phyloP scores from a whole-genome alignment of 1,284 basidiomycete species.

The Testicularia cyperi region DNA sequence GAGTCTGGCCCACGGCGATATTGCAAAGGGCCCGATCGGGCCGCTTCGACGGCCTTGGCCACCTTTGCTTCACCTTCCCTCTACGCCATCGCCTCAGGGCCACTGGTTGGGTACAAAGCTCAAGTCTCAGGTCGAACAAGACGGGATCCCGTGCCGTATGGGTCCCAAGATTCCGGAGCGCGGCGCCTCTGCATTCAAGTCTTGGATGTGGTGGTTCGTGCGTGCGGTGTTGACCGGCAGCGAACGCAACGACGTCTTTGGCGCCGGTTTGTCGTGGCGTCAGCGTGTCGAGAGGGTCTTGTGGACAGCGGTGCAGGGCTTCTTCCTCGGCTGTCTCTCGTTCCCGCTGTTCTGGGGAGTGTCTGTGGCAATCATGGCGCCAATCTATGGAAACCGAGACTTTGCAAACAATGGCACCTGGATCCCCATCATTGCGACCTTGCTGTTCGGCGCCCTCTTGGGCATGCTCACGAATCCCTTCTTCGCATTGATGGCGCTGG shows the following conservation, averaged over 20 bases:
- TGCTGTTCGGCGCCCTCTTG: constrained; percentile 53
- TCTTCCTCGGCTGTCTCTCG: constrained; percentile 39
- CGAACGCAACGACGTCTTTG: constrained; percentile 48
- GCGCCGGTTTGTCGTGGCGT: constrained; percentile 34
- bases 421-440: constrained; percentile 58
- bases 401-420: constrained; percentile 58
- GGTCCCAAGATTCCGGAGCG: constrained; percentile 36
- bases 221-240: constrained; percentile 41
- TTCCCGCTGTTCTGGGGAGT: constrained; percentile 59
- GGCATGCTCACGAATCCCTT: constrained; percentile 54
- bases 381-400: constrained; percentile 52
- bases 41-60: constrained; percentile 50
- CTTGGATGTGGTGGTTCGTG: constrained; percentile 47
- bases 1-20: constrained; percentile 42
- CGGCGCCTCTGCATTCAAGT: constrained; percentile 11
- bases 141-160: constrained; percentile 28
- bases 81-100: constrained; percentile 32
- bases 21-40: constrained; percentile 40
- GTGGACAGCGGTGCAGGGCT: constrained; percentile 53
- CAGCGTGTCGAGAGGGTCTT: constrained; percentile 46
- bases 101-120: constrained; percentile 37
- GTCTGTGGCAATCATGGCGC: constrained; percentile 53
- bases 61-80: constrained; percentile 47
- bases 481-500: constrained; percentile 56
- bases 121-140: constrained; percentile 28